Evolutionary conservation across 2,329 filamentous ascomycete genomes (phyloP).

Genomic region (Diaporthe citri): DNA sequence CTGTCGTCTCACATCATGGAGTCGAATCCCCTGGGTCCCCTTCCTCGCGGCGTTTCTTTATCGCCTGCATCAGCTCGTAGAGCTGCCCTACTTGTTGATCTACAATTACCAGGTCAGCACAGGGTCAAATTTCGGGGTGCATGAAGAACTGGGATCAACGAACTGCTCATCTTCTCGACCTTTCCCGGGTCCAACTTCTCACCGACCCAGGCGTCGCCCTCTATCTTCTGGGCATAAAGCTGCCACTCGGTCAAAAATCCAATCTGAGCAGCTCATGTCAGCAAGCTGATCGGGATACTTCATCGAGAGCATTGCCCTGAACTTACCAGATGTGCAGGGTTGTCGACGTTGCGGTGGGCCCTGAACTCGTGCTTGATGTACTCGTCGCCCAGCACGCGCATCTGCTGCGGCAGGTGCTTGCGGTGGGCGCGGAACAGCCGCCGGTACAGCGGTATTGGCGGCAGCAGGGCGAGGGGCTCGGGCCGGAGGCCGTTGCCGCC

Average conservation of each 20-base stretch:
- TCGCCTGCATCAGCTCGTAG: slow-evolving; percentile 93
- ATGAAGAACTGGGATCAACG: slow-evolving; percentile 48
- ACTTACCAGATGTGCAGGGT: slow-evolving; percentile 87
- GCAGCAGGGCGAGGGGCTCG: slow-evolving; percentile 76
- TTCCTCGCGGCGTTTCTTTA: slow-evolving; percentile 56
- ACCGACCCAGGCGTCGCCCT: slow-evolving; percentile 87
- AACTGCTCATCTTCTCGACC: slow-evolving; percentile 94
- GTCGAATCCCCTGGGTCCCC: slow-evolving; percentile 32
- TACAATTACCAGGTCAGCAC: slow-evolving; percentile 51
- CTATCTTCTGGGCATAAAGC: slow-evolving; percentile 90
- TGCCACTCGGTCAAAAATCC: slow-evolving; percentile 98
- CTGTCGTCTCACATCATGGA: background rate
- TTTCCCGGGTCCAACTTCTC: slow-evolving; percentile 87
- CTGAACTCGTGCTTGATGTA: slow-evolving; percentile 95
- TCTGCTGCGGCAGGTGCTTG: slow-evolving; percentile 78
- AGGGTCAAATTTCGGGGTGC: slow-evolving; percentile 3
- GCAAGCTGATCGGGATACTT: background rate
- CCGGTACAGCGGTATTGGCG: slow-evolving; percentile 90
- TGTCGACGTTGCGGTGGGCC: slow-evolving; percentile 85
- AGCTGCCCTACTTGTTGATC: slow-evolving; percentile 94
- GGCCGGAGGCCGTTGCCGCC: slow-evolving; percentile 54
- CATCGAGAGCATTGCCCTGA: background rate
- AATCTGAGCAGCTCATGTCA: slow-evolving; percentile 67
- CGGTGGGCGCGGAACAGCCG: slow-evolving; percentile 89
- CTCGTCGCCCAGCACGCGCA: slow-evolving; percentile 87